A percentile compares a stretch with the other conserved stretches of the same genome.
These are phyloP conservation scores for Sugiyamaella qingdaonensis DNA, from an alignment of 805 yeast species.

Conservation along the genomic window DNA sequence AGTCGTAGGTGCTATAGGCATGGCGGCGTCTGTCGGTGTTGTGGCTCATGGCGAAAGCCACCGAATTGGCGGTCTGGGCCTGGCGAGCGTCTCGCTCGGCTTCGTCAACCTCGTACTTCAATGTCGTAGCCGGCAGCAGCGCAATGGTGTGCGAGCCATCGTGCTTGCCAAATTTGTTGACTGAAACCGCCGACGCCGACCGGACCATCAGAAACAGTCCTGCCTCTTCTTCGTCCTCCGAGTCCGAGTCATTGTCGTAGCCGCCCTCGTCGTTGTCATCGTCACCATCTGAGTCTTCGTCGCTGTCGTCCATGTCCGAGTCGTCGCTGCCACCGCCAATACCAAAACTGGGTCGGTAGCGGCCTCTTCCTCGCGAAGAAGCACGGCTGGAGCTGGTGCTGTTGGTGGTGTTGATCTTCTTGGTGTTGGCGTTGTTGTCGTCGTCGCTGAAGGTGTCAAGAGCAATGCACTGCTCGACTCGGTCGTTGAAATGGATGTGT, in stretches of 20 bases:
- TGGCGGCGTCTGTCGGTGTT: conserved; percentile 45
- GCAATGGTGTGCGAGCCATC: conserved; percentile 57
- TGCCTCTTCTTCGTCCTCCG: conserved; percentile 57
- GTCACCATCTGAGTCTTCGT: conserved; percentile 32
- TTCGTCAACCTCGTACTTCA: conserved; percentile 68
- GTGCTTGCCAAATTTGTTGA: conserved; percentile 16
- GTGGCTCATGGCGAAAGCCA: conserved; percentile 57
- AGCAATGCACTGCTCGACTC: conserved; percentile 92
- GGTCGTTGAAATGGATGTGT: conserved; percentile 88
- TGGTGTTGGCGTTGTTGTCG: conserved; percentile 19
- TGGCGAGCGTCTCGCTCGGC: conserved; percentile 48
- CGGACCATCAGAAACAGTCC: conserved; percentile 62
- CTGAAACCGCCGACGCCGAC: conserved; percentile 32
- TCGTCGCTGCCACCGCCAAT: conserved; percentile 10
- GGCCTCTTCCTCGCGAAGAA: not conserved
- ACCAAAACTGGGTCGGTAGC: not conserved
- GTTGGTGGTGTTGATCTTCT: not conserved
- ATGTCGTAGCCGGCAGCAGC: conserved; percentile 77
- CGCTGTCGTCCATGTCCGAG: conserved; percentile 18
- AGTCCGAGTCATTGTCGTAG: conserved; percentile 38
- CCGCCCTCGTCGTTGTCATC: conserved; percentile 17
- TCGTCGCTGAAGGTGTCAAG: conserved; percentile 37
- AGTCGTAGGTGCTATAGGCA: conserved; percentile 26
- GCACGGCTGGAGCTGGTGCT: not conserved
- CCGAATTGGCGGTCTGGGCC: conserved; percentile 28